phyloP scores from a whole-genome alignment of 306 rosid genomes.

The Cajanus cajan region DNA sequence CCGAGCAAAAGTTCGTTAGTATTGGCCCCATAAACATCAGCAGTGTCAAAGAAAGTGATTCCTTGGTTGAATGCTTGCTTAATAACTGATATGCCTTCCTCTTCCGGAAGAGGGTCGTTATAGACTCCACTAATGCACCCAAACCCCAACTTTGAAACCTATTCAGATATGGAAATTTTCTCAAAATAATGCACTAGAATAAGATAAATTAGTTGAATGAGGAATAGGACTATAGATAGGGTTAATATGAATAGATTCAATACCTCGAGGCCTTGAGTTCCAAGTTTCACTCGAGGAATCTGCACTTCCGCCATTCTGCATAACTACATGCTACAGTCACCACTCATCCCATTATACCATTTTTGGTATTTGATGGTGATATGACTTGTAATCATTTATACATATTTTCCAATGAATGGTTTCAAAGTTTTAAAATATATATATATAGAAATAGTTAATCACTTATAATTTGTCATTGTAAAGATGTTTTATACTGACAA shows the following conservation, averaged over 20 bases:
- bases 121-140: conserved; percentile 63
- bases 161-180: too few species aligned
- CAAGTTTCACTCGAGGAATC: conserved; percentile 23
- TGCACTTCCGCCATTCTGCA: too few species aligned
- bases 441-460: too few species aligned
- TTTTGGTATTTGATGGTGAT: too few species aligned
- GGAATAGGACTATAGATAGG: too few species aligned
- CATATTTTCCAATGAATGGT: background rate
- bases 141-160: conserved; percentile 75
- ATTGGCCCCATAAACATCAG: conserved; percentile 55
- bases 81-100: conserved; percentile 50
- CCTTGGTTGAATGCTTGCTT: conserved; percentile 61
- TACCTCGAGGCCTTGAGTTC: conserved; percentile 25
- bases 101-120: conserved; percentile 57
- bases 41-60: conserved; percentile 70
- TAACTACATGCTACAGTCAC: too few species aligned
- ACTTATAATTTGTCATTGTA: too few species aligned
- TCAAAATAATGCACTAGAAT: background rate
- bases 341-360: too few species aligned
- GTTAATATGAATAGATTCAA: too few species aligned
- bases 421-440: too few species aligned
- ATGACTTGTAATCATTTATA: too few species aligned
- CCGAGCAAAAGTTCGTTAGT: conserved; percentile 66
- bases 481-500: too few species aligned
- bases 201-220: background rate